A percentile compares a stretch with the other conserved stretches of the same genome.
These are phyloP conservation scores for Coemansia sp. DNA, from an alignment of 192 early-diverging fungal species.

Conservation along the genomic window DNA sequence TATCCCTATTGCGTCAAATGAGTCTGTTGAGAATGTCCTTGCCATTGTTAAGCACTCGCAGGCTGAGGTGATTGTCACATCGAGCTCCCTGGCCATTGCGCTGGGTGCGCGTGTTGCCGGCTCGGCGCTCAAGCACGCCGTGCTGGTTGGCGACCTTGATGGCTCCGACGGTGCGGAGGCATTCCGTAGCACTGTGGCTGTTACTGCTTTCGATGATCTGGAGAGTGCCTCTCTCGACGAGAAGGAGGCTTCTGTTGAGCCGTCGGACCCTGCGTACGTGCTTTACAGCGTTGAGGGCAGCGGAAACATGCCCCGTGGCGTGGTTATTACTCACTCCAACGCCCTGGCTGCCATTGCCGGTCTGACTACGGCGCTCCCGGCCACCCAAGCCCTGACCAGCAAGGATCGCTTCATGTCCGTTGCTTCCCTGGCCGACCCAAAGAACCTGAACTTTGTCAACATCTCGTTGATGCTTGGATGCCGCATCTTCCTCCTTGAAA, in stretches of 20 bases:
- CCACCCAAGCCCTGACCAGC: constrained; percentile 16
- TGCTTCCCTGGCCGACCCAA: constrained; percentile 23
- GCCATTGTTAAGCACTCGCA: constrained; percentile 21
- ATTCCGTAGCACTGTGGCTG: constrained; percentile 9
- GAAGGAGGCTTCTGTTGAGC: constrained; percentile 19
- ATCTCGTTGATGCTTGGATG: constrained; percentile 27
- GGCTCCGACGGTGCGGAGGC: constrained; percentile 15
- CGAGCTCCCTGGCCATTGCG: constrained; percentile 12
- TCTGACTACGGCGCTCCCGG: constrained; percentile 24
- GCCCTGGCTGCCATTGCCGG: constrained; percentile 35
- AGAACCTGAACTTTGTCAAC: constrained; percentile 40
- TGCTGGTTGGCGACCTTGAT: constrained; percentile 22
- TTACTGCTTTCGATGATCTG: constrained; percentile 24
- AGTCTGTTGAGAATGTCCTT: constrained; percentile 9
- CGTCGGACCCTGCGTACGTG: constrained; percentile 33
- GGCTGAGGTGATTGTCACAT: constrained; percentile 28
- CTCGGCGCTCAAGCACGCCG: constrained; percentile 10
- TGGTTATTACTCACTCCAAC: constrained; percentile 40
- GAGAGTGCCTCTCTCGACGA: constrained; percentile 14
- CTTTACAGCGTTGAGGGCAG: constrained; percentile 15
- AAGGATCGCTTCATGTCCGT: constrained; percentile 37
- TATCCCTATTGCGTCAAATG: constrained; percentile 20
- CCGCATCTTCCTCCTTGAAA: constrained; percentile 34
- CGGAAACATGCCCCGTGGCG: constrained; percentile 13
- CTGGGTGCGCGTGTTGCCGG: constrained; percentile 8